Evolutionary conservation across 2,329 filamentous ascomycete genomes (phyloP), one percentile per base, ranked within the genome.

Genomic region (Alternaria longipes): DNA sequence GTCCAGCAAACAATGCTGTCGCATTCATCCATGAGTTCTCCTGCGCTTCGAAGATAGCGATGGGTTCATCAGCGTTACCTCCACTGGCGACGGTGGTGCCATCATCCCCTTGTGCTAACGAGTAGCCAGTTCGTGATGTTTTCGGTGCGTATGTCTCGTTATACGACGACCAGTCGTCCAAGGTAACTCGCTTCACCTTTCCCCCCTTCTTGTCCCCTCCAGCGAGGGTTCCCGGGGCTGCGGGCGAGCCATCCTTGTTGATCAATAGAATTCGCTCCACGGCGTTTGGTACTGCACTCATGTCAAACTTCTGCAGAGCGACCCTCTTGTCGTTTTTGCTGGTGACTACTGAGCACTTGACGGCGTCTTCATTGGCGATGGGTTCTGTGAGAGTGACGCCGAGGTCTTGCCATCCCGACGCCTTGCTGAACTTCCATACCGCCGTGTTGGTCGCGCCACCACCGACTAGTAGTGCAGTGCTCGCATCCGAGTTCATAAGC

Each of bases 11-110:
- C 24, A 92, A 77, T 7, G 84, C 80, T 0, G 87, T 87, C 0
- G 91, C 84, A 73, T 97, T 89, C 22, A 91, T 79, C 94, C 94
- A 98, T 46, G 84, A 82, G 76, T 97, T 97, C 46, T 87, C 80
- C 11, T 84, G 85, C 45, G 89, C 88, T 71, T 97, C 85, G 78
- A 97, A 98, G 61, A 97, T 87, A 65, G 86, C 87, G 5, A 98
- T 74, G 0, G 91, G 85, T 62, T 91, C 85, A 1, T 90, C 81
- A 6, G 82, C 78, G 24, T 71, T 73, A 26, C 93, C 93, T 45
- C 93, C 92, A n/a, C 90, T 88, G 62, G 97, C 88, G 14, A 95
- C 90, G 2, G 94, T 87, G 65, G 90, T 80, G 4, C 90, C 91
- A 64, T 86, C 78, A 1, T 84, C 72, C 62, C 87, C 89, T 68